Percentiles rank a stretch among this genome's conserved stretches.
Evolutionary conservation across 345 rosid genomes (phyloP).

Genomic region (Ailanthus altissimus): DNA sequence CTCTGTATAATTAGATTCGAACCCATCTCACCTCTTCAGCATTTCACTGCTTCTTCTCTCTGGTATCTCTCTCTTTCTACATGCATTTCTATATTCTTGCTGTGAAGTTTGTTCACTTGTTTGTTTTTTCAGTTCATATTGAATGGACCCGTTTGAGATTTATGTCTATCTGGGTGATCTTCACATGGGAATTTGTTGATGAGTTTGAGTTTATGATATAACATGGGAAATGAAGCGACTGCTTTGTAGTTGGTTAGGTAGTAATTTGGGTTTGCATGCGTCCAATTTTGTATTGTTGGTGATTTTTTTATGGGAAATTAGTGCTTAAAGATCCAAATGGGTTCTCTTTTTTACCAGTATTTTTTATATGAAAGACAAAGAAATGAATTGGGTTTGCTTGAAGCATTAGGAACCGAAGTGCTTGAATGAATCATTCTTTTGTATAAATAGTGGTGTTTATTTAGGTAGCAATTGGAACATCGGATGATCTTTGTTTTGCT

Average conservation of each 20-base stretch:
- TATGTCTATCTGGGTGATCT: background rate
- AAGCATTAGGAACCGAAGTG: slow-evolving; percentile 5
- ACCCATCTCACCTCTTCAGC: background rate
- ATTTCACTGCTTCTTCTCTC: background rate
- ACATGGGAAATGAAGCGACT: background rate
- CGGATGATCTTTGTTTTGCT: background rate
- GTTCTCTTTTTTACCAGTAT: background rate
- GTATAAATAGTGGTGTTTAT: background rate
- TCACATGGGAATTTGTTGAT: background rate
- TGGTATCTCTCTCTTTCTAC: background rate
- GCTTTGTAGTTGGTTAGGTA: background rate
- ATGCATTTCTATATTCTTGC: no score
- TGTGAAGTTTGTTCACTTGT: background rate
- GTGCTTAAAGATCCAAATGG: background rate
- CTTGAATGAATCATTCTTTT: background rate
- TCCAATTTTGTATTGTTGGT: background rate
- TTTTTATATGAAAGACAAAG: background rate
- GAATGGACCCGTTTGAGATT: slow-evolving; percentile 1
- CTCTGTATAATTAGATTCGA: background rate
- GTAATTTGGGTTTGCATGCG: background rate
- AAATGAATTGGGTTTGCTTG: slow-evolving; percentile 2
- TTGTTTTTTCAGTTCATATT: background rate
- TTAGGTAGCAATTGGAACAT: background rate
- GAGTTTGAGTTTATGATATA: background rate
- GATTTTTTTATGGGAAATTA: background rate